Percentiles rank a stretch among this genome's conserved stretches.
These are phyloP conservation scores for Boletellus ananas DNA, from an alignment of 768 basidiomycete species.

Conservation along the genomic window DNA sequence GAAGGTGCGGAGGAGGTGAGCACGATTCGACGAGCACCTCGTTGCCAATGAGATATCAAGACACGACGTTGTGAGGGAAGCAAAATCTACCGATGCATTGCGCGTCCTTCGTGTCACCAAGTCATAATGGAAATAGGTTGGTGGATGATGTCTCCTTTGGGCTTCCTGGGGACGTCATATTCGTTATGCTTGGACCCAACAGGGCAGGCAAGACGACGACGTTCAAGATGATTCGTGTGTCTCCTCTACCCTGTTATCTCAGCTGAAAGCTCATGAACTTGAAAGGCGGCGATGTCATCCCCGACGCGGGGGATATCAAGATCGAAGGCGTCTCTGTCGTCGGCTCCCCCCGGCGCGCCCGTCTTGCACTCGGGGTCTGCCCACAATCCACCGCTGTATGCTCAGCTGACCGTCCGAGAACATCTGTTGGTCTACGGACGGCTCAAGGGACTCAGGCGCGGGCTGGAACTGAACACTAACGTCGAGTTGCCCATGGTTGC, in stretches of 20 bases:
- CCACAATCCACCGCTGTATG: slow-evolving; percentile 79
- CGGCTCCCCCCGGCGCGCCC: slow-evolving; percentile 57
- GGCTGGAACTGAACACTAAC: slow-evolving; percentile 47
- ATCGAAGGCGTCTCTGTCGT: slow-evolving; percentile 67
- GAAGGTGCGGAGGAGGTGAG: slow-evolving; percentile 17
- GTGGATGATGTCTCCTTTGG: slow-evolving; percentile 75
- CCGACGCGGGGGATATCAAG: slow-evolving; percentile 63
- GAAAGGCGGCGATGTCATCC: slow-evolving; percentile 65
- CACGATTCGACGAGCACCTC: slow-evolving; percentile 11
- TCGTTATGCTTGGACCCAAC: slow-evolving; percentile 76
- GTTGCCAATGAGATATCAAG: slow-evolving; percentile 21
- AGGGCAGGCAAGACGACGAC: slow-evolving; percentile 83
- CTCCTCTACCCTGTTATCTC: not conserved
- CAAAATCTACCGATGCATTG: slow-evolving; percentile 52
- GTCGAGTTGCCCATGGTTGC: slow-evolving; percentile 56
- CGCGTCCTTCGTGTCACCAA: slow-evolving; percentile 64
- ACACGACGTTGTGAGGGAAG: slow-evolving; percentile 56
- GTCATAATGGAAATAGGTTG: slow-evolving; percentile 48
- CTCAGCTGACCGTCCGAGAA: slow-evolving; percentile 73
- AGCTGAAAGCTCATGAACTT: not conserved
- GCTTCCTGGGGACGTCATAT: slow-evolving; percentile 57
- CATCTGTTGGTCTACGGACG: slow-evolving; percentile 70
- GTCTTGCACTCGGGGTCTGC: slow-evolving; percentile 73
- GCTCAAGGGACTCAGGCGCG: slow-evolving; percentile 60
- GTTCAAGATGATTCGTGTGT: slow-evolving; percentile 75